Evolutionary conservation across 2,329 filamentous ascomycete species (phyloP).

Genomic region (Paracoccidioides brasiliensis): DNA sequence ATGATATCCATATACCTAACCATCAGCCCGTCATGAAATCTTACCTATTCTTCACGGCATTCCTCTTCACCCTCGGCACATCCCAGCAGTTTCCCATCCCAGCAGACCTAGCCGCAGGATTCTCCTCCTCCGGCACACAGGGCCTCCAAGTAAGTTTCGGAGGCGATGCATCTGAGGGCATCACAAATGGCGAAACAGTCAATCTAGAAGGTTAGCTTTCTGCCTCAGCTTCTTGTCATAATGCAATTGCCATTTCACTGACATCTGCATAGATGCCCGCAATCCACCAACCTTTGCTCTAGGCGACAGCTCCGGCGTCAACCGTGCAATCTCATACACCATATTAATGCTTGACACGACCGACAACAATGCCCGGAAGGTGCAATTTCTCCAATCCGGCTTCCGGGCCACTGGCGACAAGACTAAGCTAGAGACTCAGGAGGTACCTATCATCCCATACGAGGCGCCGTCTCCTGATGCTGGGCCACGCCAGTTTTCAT

Average conservation of each 20-base stretch:
- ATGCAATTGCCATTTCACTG: neutral
- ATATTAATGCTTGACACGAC: slow-evolving; percentile 10
- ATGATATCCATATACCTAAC: neutral
- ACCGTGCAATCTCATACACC: slow-evolving; percentile 4
- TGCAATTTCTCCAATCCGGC: slow-evolving; percentile 7
- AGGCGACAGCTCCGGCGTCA: slow-evolving; percentile 7
- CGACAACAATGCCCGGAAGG: neutral
- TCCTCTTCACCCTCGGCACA: slow-evolving; percentile 3
- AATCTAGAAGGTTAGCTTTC: slow-evolving; percentile 2
- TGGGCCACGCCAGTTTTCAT: slow-evolving; percentile 6
- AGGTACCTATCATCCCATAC: slow-evolving; percentile 3
- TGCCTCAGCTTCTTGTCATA: neutral
- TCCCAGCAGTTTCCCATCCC: slow-evolving; percentile 6
- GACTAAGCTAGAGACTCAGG: slow-evolving; percentile 5
- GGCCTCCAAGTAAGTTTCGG: slow-evolving; percentile 7
- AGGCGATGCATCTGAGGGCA: slow-evolving; percentile 9
- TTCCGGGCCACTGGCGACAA: slow-evolving; percentile 8
- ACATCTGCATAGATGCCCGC: slow-evolving; percentile 1
- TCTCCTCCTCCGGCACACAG: neutral
- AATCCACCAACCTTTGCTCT: slow-evolving; percentile 6
- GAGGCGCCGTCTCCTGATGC: slow-evolving; percentile 1
- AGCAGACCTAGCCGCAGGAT: slow-evolving; percentile 1
- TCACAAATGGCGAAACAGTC: slow-evolving; percentile 3
- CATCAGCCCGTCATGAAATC: neutral
- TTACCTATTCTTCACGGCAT: slow-evolving; percentile 4